phyloP scores from a whole-genome alignment of 306 rosid genomes.

The Datisca glomerata region DNA sequence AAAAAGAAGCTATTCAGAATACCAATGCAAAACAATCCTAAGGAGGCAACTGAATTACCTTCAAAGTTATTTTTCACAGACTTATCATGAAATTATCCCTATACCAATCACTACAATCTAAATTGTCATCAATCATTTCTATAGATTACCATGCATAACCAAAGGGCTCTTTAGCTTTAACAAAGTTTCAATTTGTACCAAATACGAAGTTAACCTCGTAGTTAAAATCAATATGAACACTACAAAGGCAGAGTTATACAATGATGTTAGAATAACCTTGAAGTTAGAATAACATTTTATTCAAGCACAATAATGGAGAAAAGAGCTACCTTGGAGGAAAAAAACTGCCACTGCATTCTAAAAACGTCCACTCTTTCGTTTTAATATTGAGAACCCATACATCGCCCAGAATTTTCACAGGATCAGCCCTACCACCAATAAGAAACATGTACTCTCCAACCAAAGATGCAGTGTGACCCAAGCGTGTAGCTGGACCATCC shows the following conservation, averaged over 20 bases:
- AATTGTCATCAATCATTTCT: too few species aligned
- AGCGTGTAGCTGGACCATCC: constrained; percentile 45
- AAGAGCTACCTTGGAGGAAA: constrained; percentile 64
- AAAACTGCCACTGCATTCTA: constrained; percentile 36
- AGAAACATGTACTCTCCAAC: constrained; percentile 56
- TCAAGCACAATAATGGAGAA: background rate
- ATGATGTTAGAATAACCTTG: background rate
- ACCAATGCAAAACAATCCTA: too few species aligned
- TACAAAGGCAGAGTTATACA: too few species aligned
- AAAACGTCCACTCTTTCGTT: constrained; percentile 45
- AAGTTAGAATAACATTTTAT: background rate
- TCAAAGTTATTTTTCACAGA: too few species aligned
- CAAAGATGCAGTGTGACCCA: constrained; percentile 67
- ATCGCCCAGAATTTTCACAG: constrained; percentile 61
- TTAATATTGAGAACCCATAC: constrained; percentile 49
- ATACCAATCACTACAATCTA: too few species aligned
- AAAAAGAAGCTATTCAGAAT: too few species aligned
- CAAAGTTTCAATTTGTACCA: too few species aligned
- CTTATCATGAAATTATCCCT: too few species aligned
- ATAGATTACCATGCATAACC: background rate
- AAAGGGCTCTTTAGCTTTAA: background rate
- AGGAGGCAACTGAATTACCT: too few species aligned
- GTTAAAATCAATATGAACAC: too few species aligned
- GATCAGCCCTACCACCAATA: constrained; percentile 84
- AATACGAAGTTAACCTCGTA: too few species aligned